phyloP scores from a whole-genome alignment of 2,329 filamentous ascomycete genomes.

The Rugonectria rugulosa region DNA sequence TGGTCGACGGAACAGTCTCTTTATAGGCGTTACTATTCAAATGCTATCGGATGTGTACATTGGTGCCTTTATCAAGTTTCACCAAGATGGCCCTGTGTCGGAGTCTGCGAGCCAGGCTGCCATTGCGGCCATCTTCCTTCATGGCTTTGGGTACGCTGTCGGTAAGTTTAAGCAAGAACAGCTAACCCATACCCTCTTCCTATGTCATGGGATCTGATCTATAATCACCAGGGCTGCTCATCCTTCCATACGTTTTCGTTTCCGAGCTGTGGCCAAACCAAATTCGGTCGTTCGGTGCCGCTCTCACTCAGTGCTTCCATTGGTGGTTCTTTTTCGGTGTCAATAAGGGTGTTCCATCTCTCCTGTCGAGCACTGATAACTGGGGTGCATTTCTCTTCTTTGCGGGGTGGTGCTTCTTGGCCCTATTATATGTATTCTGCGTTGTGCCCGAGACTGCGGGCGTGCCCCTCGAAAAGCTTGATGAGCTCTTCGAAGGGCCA shows the following conservation, averaged over 20 bases:
- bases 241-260: conserved; percentile 53
- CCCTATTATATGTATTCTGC: conserved; percentile 48
- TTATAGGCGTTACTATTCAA: conserved; percentile 46
- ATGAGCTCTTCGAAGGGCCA: conserved; percentile 43
- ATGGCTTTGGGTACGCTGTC: conserved; percentile 53
- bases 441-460: conserved; percentile 50
- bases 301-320: conserved; percentile 35
- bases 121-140: conserved; percentile 53
- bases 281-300: conserved; percentile 16
- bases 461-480: conserved; percentile 48
- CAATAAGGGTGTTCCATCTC: conserved; percentile 42
- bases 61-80: conserved; percentile 48
- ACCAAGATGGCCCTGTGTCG: conserved; percentile 33
- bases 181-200: not conserved
- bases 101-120: conserved; percentile 47
- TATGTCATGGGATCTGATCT: not conserved
- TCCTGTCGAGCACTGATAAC: conserved; percentile 44
- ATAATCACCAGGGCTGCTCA: conserved; percentile 35
- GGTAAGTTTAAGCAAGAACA: too few relatives aligned
- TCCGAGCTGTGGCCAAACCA: conserved; percentile 18
- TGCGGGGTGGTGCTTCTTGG: conserved; percentile 45
- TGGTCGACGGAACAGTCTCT: conserved; percentile 49
- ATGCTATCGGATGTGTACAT: conserved; percentile 52
- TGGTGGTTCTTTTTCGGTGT: conserved; percentile 51
- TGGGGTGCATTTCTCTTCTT: conserved; percentile 52